These are phyloP conservation scores for Neoboletus magnificus DNA, from an alignment of 768 basidiomycete species.

Conservation along the genomic window DNA sequence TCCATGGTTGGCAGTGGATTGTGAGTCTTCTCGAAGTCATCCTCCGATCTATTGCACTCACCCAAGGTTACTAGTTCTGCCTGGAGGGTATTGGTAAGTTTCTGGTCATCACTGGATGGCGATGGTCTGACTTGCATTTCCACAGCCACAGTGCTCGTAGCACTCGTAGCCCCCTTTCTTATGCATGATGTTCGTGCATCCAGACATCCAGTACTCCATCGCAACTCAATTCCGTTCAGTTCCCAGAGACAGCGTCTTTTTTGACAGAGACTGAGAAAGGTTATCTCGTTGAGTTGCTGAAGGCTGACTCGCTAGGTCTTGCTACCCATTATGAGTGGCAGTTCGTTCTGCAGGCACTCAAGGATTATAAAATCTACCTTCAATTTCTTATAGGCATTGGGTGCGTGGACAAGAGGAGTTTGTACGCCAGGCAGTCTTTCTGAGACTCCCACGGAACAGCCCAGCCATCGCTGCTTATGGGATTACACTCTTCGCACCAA, in stretches of 20 bases:
- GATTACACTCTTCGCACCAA: background rate
- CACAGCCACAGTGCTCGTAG: constrained; percentile 9
- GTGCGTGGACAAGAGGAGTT: constrained; percentile 13
- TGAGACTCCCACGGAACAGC: background rate
- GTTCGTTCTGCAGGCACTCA: constrained; percentile 46
- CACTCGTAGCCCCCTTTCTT: constrained; percentile 37
- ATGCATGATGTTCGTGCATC: constrained; percentile 46
- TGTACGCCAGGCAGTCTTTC: background rate
- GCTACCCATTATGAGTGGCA: constrained; percentile 40
- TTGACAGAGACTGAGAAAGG: constrained; percentile 32
- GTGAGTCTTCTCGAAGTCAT: constrained; percentile 13
- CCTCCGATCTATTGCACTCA: background rate
- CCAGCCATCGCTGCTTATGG: background rate
- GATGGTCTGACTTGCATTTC: background rate
- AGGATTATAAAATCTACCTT: constrained; percentile 40
- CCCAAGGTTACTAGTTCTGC: constrained; percentile 22
- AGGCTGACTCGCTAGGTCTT: constrained; percentile 40
- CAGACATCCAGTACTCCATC: background rate
- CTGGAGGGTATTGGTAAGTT: constrained; percentile 20
- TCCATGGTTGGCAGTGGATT: constrained; percentile 40
- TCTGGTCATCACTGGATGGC: background rate
- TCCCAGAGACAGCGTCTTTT: constrained; percentile 12
- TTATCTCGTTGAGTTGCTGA: constrained; percentile 37
- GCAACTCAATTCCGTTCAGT: constrained; percentile 4
- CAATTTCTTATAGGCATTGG: constrained; percentile 37